Evolutionary conservation across 192 early-diverging fungal species (phyloP), one percentile per base, ranked within the genome.

Genomic region (Coemansia sp.): DNA sequence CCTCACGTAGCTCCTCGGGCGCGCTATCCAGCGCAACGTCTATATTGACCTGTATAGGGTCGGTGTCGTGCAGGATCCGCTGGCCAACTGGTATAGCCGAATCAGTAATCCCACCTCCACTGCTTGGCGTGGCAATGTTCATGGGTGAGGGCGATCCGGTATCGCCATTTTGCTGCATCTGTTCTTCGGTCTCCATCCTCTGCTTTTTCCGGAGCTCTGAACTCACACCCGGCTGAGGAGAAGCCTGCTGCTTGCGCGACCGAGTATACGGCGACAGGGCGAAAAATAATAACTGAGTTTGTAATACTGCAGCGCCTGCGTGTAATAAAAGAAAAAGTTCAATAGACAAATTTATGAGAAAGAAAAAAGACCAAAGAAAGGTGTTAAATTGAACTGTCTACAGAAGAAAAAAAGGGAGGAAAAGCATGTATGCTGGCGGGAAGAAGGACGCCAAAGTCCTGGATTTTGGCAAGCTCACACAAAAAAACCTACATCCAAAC

Each of bases 111-210:
- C 53, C 61, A 11, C 41, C 50, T 36, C 6, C 46, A n/a, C 60
- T 44, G 32, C 11, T 53, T 17, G 78, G 78, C 38, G 78, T 81
- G 53, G 65, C 62, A 12, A 76, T 75, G 31, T 75, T 67, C 78
- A 81, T 81, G 8, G 78, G 78, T 59, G 78, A 81, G 2, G 67
- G 38, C 32, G 36, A 29, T 12, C 44, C 59, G 0, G 59, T 34
- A 5, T 65, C 38, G 29, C 38, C 56, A 39, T 39, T 45, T 44
- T 61, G 38, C 29, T 61, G 55, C 17, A 67, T 66, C 59, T 58
- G 50, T 27, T 32, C 45, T 15, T 73, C 64, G 7, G 64, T 50
- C 38, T 76, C 68, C 68, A 70, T 76, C 50, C 50, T 70, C 32
- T 78, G 71, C 41, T 74, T 78, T 69, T 74, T 78, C 15, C 73